These are phyloP conservation scores for Auriscalpium vulgare DNA, from an alignment of 768 basidiomycete genomes.

Conservation along the genomic window DNA sequence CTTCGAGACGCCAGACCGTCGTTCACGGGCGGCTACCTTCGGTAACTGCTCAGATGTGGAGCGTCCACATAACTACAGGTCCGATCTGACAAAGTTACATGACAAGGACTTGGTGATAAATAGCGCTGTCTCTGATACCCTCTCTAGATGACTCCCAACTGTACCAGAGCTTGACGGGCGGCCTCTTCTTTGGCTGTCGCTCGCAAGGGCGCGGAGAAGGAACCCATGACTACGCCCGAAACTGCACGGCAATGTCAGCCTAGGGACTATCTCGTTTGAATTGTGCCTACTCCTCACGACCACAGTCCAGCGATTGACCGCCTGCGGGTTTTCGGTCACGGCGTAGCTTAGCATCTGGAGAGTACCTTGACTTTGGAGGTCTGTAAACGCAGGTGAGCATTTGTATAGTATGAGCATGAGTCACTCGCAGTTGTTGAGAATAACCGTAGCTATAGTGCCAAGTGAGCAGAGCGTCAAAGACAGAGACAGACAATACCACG, in stretches of 20 bases:
- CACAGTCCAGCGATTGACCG: conserved; percentile 7
- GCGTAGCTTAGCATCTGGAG: not conserved
- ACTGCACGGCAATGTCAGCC: not conserved
- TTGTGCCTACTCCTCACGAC: conserved; percentile 16
- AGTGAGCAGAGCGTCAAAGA: not conserved
- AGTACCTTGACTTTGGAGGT: conserved; percentile 2
- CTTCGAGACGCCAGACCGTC: too few species aligned
- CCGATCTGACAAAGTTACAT: too few species aligned
- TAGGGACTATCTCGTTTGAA: not conserved
- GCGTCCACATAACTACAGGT: too few species aligned
- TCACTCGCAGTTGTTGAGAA: conserved; percentile 12
- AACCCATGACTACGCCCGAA: conserved; percentile 30
- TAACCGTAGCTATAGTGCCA: conserved; percentile 3
- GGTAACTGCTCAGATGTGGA: too few species aligned
- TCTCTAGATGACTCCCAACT: conserved; percentile 2
- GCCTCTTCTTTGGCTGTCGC: conserved; percentile 28
- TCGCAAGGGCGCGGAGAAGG: conserved; percentile 36
- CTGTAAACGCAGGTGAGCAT: conserved; percentile 1
- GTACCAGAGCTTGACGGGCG: conserved; percentile 20
- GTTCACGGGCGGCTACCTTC: too few species aligned
- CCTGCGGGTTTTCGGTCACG: conserved; percentile 2
- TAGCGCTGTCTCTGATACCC: too few species aligned
- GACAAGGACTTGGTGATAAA: too few species aligned
- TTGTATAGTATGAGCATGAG: not conserved
- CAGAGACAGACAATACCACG: not conserved